These are phyloP conservation scores for Cladophialophora immunda DNA, from an alignment of 2,329 filamentous ascomycete genomes.

Conservation along the genomic window DNA sequence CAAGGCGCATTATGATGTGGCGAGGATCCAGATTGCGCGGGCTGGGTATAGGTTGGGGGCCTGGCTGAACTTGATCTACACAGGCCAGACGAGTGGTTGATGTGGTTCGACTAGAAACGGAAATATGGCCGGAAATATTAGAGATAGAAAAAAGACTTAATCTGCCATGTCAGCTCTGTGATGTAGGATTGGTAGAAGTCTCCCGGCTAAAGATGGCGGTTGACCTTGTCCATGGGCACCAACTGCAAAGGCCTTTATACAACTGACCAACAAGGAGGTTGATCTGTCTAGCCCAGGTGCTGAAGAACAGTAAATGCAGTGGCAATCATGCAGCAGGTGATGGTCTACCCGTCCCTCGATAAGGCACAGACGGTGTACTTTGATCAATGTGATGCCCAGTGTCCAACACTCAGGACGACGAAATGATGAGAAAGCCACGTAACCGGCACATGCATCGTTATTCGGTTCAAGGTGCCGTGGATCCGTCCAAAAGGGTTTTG, in stretches of 20 bases:
- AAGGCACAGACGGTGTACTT: no score
- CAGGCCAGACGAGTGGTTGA: constrained; percentile 37
- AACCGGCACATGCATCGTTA: background rate
- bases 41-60: constrained; percentile 74
- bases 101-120: background rate
- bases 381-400: no score
- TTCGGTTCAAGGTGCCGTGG: background rate
- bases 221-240: no score
- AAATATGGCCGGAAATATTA: background rate
- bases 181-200: background rate
- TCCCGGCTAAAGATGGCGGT: no score
- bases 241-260: no score
- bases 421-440: background rate
- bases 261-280: no score
- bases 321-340: no score
- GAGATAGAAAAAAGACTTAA: background rate
- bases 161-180: background rate
- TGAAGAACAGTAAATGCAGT: no score
- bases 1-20: constrained; percentile 33
- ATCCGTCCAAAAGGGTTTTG: background rate
- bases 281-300: no score
- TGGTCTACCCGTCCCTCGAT: no score
- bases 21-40: constrained; percentile 62
- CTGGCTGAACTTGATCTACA: constrained; percentile 70
- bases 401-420: no score